Evolutionary conservation across 164 flowering plant genomes (phyloP).

Genomic region (Cinnamomum micranthum): DNA sequence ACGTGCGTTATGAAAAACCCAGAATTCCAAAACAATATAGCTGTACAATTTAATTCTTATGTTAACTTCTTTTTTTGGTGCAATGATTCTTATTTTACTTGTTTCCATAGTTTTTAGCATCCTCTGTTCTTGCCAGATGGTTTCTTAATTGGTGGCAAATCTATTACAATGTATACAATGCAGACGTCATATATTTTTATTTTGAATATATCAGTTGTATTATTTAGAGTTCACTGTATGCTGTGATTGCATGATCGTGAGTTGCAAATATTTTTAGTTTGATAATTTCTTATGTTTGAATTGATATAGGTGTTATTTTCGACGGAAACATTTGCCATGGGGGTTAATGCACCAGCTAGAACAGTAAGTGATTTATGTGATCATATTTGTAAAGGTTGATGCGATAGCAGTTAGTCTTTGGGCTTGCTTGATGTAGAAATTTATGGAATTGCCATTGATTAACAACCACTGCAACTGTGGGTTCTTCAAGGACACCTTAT

Average conservation of each 20-base stretch:
- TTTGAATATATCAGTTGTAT: not conserved
- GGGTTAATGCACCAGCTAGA: conserved; percentile 99
- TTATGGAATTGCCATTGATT: too few species aligned
- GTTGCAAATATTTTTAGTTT: not conserved
- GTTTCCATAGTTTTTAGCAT: not conserved
- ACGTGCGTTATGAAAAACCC: too few species aligned
- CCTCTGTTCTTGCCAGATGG: not conserved
- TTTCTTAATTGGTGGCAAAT: not conserved
- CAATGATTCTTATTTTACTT: not conserved
- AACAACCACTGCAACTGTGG: too few species aligned
- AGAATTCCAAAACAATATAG: too few species aligned
- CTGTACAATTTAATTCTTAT: too few species aligned
- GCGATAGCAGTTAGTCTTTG: not conserved
- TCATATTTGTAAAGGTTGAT: not conserved
- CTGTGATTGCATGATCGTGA: not conserved
- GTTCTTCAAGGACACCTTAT: too few species aligned
- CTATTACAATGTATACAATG: not conserved
- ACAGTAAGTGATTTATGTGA: conserved; percentile 52
- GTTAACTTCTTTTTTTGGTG: too few species aligned
- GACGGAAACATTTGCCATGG: conserved; percentile 99
- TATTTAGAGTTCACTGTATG: not conserved
- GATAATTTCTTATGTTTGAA: conserved; percentile 10
- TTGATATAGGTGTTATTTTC: conserved; percentile 76
- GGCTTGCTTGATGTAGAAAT: too few species aligned
- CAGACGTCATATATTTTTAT: not conserved